phyloP scores from a whole-genome alignment of 805 yeast species.

The Kluyveromyces aestuarii region DNA sequence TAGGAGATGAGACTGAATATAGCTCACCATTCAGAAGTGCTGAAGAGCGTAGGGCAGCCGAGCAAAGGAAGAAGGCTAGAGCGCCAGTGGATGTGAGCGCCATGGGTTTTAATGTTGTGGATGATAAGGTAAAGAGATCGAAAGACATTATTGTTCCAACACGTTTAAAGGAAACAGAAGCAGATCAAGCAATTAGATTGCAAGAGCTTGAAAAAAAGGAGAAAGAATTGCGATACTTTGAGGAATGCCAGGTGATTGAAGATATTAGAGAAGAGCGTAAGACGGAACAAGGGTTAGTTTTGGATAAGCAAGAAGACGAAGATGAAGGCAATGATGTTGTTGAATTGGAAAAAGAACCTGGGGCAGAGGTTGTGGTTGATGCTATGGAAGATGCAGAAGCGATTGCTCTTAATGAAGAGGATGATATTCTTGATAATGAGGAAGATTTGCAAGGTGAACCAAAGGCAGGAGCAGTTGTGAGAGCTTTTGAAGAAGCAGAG shows the following conservation, averaged over 20 bases:
- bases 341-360: conserved; percentile 1
- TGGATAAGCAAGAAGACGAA: neutral
- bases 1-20: conserved; percentile 6
- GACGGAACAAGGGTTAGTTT: conserved; percentile 1
- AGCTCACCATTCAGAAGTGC: conserved; percentile 14
- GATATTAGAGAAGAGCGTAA: conserved; percentile 4
- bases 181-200: conserved; percentile 16
- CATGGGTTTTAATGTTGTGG: conserved; percentile 19
- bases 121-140: conserved; percentile 14
- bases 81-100: conserved; percentile 20
- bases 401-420: neutral
- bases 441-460: neutral
- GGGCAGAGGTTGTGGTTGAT: neutral
- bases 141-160: conserved; percentile 26
- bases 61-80: conserved; percentile 9
- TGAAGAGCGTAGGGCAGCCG: conserved; percentile 10
- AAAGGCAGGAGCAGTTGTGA: neutral
- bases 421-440: neutral
- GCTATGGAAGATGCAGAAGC: conserved; percentile 3
- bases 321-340: conserved; percentile 1
- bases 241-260: conserved; percentile 17
- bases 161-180: conserved; percentile 20
- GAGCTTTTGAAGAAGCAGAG: conserved; percentile 1
- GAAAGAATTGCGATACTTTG: conserved; percentile 13
- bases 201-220: conserved; percentile 17